Evolutionary conservation across 2,329 filamentous ascomycete genomes (phyloP), one percentile per base, ranked within the genome.

Genomic region (Colletotrichum lini): DNA sequence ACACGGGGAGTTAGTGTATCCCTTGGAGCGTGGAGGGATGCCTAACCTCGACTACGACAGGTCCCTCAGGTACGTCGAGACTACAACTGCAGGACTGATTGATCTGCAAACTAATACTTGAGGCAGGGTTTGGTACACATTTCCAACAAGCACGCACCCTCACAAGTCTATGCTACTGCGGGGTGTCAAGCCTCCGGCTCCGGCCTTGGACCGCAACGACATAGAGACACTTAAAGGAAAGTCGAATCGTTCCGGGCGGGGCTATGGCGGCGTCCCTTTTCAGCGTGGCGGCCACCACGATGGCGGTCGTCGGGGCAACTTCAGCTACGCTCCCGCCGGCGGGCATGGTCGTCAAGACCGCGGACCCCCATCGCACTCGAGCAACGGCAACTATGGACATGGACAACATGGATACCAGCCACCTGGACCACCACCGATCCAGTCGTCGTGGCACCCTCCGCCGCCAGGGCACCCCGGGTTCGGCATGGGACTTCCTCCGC

Each of bases 151-250:
- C 21, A 86, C 85, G 12, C 89, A 94, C 76, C 85, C 90, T 5
- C 96, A 99, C 83, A 98, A 98, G 80, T 98, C 95, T 7, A 97
- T 98, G 93, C 88, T 99, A 16, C 87, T 99, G 45, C 92, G 94
- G 3, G 96, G 96, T 15, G 91, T 95, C 49, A 91, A 92, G 76
- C 87, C 95, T 67, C 90, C 93, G 5, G 83, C 87, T 2, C 90
- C 94, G 2, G 92, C 90, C 12, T 88, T 99, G 1, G 93, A 93
- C 68, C 87, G 89, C 44, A 89, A 88, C 70, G 95, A 98, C 77
- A 90, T 96, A 65, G 92, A 95, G 74, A 87, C 89, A 9, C 88
- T 95, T 53, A 90, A 91, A 78, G 87, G 88, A 64, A 91, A 92
- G 78, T 85, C 92, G 44, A 85, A 88, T 65, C 88, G 89, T 72